Percentiles rank a stretch among this genome's conserved stretches.
These are phyloP conservation scores for Colletotrichum liriopes DNA, from an alignment of 2,329 filamentous ascomycete genomes.

Conservation along the genomic window DNA sequence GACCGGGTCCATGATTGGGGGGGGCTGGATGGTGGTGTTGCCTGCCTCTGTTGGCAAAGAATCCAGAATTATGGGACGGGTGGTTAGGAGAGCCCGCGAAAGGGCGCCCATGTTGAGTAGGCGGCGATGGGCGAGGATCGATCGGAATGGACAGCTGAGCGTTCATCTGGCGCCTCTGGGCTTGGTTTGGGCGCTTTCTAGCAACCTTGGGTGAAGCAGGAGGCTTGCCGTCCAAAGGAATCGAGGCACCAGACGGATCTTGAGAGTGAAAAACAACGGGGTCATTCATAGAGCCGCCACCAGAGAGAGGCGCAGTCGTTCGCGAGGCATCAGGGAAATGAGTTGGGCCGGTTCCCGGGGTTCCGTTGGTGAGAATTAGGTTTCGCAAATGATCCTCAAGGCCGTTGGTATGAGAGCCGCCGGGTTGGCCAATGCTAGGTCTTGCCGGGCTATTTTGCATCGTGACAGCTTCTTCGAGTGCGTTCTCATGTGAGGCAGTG, in stretches of 20 bases:
- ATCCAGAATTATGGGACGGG: constrained; percentile 43
- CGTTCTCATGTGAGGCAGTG: constrained; percentile 18
- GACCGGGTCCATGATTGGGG: constrained; percentile 20
- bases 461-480: neutral
- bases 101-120: constrained; percentile 36
- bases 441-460: constrained; percentile 33
- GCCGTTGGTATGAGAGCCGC: constrained; percentile 57
- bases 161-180: constrained; percentile 75
- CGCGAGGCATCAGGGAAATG: constrained; percentile 41
- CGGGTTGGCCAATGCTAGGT: constrained; percentile 41
- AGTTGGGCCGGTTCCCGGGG: constrained; percentile 44
- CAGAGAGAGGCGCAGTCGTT: constrained; percentile 30
- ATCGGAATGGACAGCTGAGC: constrained; percentile 71
- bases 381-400: constrained; percentile 72
- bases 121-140: constrained; percentile 59
- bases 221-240: constrained; percentile 56
- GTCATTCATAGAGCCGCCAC: neutral
- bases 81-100: constrained; percentile 49
- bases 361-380: constrained; percentile 71
- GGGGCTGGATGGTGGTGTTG: constrained; percentile 16
- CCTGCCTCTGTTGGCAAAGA: constrained; percentile 18
- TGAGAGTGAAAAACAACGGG: neutral
- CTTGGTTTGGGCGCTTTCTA: constrained; percentile 73
- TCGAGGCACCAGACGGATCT: constrained; percentile 18
- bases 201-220: constrained; percentile 49